Base-by-base conservation (phyloP, 202 grass and related monocot genomes). In the Schoenoplectus triqueter region DNA sequence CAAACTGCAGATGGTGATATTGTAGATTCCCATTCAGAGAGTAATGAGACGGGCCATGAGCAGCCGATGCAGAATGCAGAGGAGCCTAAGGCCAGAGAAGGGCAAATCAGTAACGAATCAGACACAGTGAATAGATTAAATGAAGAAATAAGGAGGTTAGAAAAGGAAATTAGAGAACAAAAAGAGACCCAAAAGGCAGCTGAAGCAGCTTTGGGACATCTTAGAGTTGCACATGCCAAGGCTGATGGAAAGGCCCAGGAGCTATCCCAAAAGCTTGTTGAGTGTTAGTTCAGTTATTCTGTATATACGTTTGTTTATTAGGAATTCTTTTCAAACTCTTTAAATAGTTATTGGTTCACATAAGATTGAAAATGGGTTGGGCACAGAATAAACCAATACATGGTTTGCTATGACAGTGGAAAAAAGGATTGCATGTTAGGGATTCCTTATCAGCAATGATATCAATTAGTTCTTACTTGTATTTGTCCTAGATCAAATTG, bases 161-260 rank as follows among this genome's bases (percentile, higher is more conserved):
- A 71, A 46, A 90, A 85, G 85, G 88, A 95, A 84, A 90, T 81
- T 81, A 86, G 78, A 56, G 90, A 91, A 85, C 90, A 94, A 69
- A 93, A 81, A 68, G 90, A 89, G 85, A 96, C 90, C 18, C 93
- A 93, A 81, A 91, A 91, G 82, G 97, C 94, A 5, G 85, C 87
- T 10, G 90, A 99, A 44, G 84, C 76, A 63, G 97, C 93, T 15
- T 82, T 99, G n/a, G 97, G 90, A 80, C 93, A 96, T 70, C 93
- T 99, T 60, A 91, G 94, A 80, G 80, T 89, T 63, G 74, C 90
- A 42, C 92, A 94, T 49, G 87, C 88, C 2, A 90, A 99, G 66
- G 97, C 93, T 20, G 97, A 96, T 45, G 87, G 87, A 80, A 99
- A 99, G 87, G 89, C 89, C 61, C 91, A 96, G 84, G 86, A 87